These are phyloP conservation scores for Gypsophila paniculata DNA, from an alignment of 179 eudicot species.

Conservation along the genomic window DNA sequence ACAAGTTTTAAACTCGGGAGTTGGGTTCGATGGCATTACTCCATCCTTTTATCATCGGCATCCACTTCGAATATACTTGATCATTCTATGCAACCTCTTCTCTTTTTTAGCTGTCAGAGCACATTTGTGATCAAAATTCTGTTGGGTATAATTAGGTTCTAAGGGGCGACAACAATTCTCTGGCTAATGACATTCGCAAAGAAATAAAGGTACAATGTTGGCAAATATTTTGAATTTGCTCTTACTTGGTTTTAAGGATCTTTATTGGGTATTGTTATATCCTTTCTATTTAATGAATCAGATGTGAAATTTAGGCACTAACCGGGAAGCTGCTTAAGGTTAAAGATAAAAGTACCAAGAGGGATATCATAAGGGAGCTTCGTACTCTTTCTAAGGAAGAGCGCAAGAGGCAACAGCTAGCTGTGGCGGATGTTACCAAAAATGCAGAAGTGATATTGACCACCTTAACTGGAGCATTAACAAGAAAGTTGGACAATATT, in stretches of 20 bases:
- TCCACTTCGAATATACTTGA: not conserved
- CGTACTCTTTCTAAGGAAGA: slow-evolving; percentile 84
- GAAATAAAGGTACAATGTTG: slow-evolving; percentile 75
- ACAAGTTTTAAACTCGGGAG: not conserved
- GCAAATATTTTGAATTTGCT: not conserved
- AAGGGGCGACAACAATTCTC: slow-evolving; percentile 90
- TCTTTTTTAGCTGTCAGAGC: not conserved
- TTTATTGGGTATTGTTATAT: slow-evolving; percentile 9
- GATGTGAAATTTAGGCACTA: slow-evolving; percentile 50
- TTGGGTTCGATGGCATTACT: not conserved
- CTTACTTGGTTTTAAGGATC: not conserved
- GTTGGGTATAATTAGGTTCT: slow-evolving; percentile 55
- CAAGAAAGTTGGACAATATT: slow-evolving; percentile 60
- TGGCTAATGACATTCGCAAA: slow-evolving; percentile 97
- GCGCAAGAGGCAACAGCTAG: slow-evolving; percentile 94
- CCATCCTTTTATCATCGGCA: not conserved
- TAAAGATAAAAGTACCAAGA: slow-evolving; percentile 76
- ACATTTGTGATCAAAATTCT: slow-evolving; percentile 14
- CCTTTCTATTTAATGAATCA: slow-evolving; percentile 19
- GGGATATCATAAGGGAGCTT: slow-evolving; percentile 87
- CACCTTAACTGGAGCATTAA: slow-evolving; percentile 82
- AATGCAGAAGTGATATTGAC: slow-evolving; percentile 84
- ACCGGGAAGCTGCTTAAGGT: slow-evolving; percentile 86
- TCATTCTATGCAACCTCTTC: slow-evolving; percentile 6
- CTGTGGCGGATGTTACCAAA: slow-evolving; percentile 86